Percentiles rank a stretch among this genome's conserved stretches.
Evolutionary conservation across 371 early-diverging fungal genomes (phyloP).

Genomic region (Rhizopus arrhizus): DNA sequence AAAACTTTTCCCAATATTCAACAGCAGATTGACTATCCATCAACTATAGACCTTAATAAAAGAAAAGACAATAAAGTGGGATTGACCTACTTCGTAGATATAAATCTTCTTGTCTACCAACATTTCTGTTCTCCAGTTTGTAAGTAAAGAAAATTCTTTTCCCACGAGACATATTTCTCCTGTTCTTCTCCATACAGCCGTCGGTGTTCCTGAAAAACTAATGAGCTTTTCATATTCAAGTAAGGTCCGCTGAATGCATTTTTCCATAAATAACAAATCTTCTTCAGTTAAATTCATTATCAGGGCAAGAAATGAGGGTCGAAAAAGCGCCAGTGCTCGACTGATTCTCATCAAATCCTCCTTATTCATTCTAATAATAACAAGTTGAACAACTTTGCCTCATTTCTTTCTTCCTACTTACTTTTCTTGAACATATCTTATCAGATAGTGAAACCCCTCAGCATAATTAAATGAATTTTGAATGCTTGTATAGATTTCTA

Average conservation of each 20-base stretch:
- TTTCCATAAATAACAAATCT: slow-evolving; percentile 91
- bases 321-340: slow-evolving; percentile 81
- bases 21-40: slow-evolving; percentile 91
- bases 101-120: slow-evolving; percentile 76
- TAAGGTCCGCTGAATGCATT: slow-evolving; percentile 88
- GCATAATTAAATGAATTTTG: slow-evolving; percentile 83
- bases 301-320: slow-evolving; percentile 88
- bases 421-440: slow-evolving; percentile 76
- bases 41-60: slow-evolving; percentile 51
- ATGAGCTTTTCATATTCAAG: slow-evolving; percentile 65
- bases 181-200: slow-evolving; percentile 92
- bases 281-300: slow-evolving; percentile 90
- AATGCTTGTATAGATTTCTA: slow-evolving; percentile 68
- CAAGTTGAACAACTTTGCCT: not conserved
- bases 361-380: slow-evolving; percentile 70
- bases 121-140: slow-evolving; percentile 83
- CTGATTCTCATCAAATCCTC: slow-evolving; percentile 85
- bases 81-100: slow-evolving; percentile 55
- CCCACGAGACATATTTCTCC: slow-evolving; percentile 92
- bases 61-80: not conserved
- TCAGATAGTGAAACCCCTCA: slow-evolving; percentile 86
- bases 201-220: slow-evolving; percentile 89
- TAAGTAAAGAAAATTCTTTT: slow-evolving; percentile 88
- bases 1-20: slow-evolving; percentile 92
- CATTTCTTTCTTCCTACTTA: slow-evolving; percentile 23